phyloP scores from a whole-genome alignment of 768 basidiomycete genomes.

The Porpolomopsis calyptriformis region DNA sequence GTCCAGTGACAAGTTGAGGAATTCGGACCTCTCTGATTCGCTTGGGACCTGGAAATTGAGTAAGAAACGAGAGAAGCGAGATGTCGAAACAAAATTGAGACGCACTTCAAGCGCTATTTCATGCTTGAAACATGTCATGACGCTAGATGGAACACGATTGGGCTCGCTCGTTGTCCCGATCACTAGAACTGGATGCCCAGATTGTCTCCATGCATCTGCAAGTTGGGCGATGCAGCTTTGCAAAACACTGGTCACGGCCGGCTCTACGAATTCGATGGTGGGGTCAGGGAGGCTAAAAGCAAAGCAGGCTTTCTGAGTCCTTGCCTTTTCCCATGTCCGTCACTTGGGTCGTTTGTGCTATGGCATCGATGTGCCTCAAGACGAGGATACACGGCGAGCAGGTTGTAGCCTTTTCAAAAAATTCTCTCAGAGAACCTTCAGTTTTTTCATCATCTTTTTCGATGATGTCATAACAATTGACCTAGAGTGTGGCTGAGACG shows the following conservation, averaged over 20 bases:
- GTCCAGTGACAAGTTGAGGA: conserved; percentile 40
- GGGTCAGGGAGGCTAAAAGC: background rate
- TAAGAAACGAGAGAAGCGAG: background rate
- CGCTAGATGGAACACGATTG: conserved; percentile 48
- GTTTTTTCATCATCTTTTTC: conserved; percentile 71
- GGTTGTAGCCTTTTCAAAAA: conserved; percentile 63
- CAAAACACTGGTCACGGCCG: conserved; percentile 43
- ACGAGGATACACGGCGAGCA: conserved; percentile 83
- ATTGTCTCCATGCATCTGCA: conserved; percentile 43
- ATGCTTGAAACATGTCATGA: conserved; percentile 76
- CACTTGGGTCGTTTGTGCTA: conserved; percentile 57
- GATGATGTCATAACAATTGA: conserved; percentile 77
- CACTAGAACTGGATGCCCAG: conserved; percentile 64
- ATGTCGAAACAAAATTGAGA: background rate
- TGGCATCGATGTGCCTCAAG: conserved; percentile 70
- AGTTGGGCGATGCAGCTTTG: conserved; percentile 54
- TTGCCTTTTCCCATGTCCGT: conserved; percentile 59
- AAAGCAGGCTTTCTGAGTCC: background rate
- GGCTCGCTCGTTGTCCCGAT: conserved; percentile 63
- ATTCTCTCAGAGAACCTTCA: conserved; percentile 57
- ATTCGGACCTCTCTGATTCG: conserved; percentile 59
- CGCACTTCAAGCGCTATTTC: conserved; percentile 65
- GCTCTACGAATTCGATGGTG: conserved; percentile 31
- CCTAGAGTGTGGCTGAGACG: conserved; percentile 30
- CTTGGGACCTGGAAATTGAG: conserved; percentile 56